phyloP scores from a whole-genome alignment of 768 basidiomycete genomes.

The Tricholoma terreum region DNA sequence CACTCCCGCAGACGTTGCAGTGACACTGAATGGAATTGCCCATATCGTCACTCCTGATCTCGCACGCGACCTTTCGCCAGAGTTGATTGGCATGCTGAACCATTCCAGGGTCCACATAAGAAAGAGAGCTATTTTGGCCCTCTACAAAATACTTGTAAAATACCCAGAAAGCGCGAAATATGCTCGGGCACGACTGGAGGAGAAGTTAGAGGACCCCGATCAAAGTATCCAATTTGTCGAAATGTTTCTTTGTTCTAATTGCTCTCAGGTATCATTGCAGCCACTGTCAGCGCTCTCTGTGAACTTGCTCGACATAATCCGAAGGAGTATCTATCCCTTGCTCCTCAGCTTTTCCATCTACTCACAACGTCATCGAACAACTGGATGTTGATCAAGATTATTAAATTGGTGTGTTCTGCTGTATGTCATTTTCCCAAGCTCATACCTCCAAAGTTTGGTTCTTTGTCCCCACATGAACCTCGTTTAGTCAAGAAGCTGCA shows the following conservation, averaged over 20 bases:
- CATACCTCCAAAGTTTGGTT: conserved; percentile 69
- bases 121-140: conserved; percentile 82
- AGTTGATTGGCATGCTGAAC: conserved; percentile 81
- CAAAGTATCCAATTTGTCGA: conserved; percentile 39
- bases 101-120: conserved; percentile 88
- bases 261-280: conserved; percentile 78
- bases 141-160: conserved; percentile 77
- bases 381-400: conserved; percentile 99
- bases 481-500: conserved; percentile 93
- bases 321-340: conserved; percentile 76
- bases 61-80: conserved; percentile 85
- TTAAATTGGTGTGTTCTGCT: conserved; percentile 70
- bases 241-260: not conserved
- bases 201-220: conserved; percentile 79
- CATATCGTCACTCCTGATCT: conserved; percentile 84
- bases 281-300: conserved; percentile 91
- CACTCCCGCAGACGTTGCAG: conserved; percentile 67
- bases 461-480: conserved; percentile 86
- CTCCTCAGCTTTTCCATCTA: conserved; percentile 90
- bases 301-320: conserved; percentile 85
- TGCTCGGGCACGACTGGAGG: conserved; percentile 68
- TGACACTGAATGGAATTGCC: conserved; percentile 79
- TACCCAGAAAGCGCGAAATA: conserved; percentile 76
- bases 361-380: conserved; percentile 95
- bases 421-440: not conserved